phyloP scores from a whole-genome alignment of 2,329 filamentous ascomycete genomes.

The Dactylellina haptotyla region DNA sequence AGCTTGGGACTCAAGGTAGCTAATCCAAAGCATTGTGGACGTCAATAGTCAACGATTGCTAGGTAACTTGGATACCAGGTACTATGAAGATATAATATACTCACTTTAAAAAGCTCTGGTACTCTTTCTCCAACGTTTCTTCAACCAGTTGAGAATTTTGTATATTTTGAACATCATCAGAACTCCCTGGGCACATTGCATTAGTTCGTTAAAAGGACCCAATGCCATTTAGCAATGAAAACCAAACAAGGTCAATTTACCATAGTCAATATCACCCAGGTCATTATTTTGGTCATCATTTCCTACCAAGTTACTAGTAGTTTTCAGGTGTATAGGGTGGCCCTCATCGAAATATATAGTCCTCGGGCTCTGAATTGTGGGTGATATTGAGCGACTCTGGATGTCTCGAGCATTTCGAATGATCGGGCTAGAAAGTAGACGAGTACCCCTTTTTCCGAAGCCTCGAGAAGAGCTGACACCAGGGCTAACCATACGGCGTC shows the following conservation, averaged over 20 bases:
- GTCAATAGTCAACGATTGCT: background rate
- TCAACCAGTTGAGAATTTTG: constrained; percentile 54
- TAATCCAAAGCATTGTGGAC: constrained; percentile 2
- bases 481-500: constrained; percentile 29
- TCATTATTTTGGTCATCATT: background rate
- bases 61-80: background rate
- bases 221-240: background rate
- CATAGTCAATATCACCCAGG: background rate
- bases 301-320: background rate
- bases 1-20: constrained; percentile 20
- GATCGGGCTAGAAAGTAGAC: constrained; percentile 38
- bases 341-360: background rate
- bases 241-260: background rate
- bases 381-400: background rate
- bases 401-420: constrained; percentile 22
- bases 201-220: background rate
- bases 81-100: background rate
- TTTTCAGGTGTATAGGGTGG: no score
- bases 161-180: constrained; percentile 32
- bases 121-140: constrained; percentile 55
- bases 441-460: constrained; percentile 36
- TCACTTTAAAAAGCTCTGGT: constrained; percentile 55
- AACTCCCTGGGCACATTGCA: background rate
- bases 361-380: background rate
- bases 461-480: constrained; percentile 2